A percentile compares a stretch with the other conserved stretches of the same genome.
These are phyloP conservation scores for Tolypocladium nubicola DNA, from an alignment of 2,329 filamentous ascomycete genomes.

Conservation along the genomic window DNA sequence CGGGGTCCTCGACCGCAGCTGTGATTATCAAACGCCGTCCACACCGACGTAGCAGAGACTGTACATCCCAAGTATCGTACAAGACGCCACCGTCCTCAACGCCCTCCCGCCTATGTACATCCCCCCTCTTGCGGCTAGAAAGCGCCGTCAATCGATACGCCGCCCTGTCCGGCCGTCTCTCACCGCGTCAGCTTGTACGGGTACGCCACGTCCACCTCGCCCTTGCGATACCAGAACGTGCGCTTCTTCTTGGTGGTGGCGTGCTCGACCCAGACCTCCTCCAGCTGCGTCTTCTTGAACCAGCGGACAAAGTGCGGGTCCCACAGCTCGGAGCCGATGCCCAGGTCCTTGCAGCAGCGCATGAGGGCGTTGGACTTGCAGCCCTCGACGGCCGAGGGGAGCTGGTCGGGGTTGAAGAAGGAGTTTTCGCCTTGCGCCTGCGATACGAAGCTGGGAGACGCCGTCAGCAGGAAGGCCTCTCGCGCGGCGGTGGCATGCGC, in stretches of 20 bases:
- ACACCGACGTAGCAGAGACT: neutral
- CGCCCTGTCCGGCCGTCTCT: constrained; percentile 1
- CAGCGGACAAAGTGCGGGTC: constrained; percentile 82
- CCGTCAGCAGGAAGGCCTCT: neutral
- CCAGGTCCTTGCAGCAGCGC: constrained; percentile 96
- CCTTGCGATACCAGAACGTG: constrained; percentile 76
- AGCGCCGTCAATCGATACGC: neutral
- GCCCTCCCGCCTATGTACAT: neutral
- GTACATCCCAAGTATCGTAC: neutral
- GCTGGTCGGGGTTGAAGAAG: constrained; percentile 82
- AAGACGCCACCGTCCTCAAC: neutral
- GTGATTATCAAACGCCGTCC: neutral
- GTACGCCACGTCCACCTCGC: constrained; percentile 58
- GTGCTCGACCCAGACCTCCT: constrained; percentile 88
- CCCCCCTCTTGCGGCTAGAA: neutral
- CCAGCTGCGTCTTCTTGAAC: constrained; percentile 65
- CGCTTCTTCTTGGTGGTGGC: constrained; percentile 75
- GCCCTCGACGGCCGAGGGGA: constrained; percentile 90
- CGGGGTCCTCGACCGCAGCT: neutral
- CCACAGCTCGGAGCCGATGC: constrained; percentile 92
- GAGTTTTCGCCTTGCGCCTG: constrained; percentile 90
- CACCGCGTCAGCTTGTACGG: constrained; percentile 36
- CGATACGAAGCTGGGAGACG: constrained; percentile 62
- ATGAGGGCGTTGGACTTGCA: constrained; percentile 97
- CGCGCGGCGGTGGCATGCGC: neutral